Conservation (phyloP, 164 flowering plant genomes). For the Umbellularia californica region DNA sequence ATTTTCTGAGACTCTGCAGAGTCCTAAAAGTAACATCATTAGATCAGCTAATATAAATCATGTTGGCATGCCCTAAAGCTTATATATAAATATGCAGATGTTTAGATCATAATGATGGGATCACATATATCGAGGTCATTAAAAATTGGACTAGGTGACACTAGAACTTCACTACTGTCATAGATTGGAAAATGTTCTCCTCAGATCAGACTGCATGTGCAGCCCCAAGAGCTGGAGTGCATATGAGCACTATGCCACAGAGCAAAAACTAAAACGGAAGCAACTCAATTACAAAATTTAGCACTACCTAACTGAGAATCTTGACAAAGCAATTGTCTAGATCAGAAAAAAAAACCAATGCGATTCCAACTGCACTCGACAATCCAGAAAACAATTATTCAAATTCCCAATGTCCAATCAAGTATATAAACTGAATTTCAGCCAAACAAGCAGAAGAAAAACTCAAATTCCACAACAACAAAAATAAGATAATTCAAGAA, state of each 20-base stretch:
- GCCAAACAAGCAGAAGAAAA: background rate
- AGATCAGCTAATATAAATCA: background rate
- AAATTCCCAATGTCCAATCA: too few relatives aligned
- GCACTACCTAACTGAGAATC: background rate
- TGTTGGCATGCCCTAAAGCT: too few relatives aligned
- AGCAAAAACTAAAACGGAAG: too few relatives aligned
- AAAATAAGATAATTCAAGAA: background rate
- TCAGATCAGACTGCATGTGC: too few relatives aligned
- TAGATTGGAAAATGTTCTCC: background rate
- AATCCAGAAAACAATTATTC: background rate
- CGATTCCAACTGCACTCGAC: background rate
- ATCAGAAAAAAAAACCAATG: background rate
- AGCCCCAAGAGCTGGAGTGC: too few relatives aligned
- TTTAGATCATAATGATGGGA: background rate
- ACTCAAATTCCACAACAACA: background rate
- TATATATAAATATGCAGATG: background rate
- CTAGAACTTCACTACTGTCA: background rate
- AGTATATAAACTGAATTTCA: background rate
- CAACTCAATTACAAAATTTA: too few relatives aligned
- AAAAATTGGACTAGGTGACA: background rate
- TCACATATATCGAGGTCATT: background rate
- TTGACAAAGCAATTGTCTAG: background rate
- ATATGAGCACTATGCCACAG: too few relatives aligned
- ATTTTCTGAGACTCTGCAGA: background rate
- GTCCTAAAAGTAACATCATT: background rate